A percentile compares a stretch with the other conserved stretches of the same genome.
phyloP scores from a whole-genome alignment of 208 protist genomes.

The Leishmania mexicana region DNA sequence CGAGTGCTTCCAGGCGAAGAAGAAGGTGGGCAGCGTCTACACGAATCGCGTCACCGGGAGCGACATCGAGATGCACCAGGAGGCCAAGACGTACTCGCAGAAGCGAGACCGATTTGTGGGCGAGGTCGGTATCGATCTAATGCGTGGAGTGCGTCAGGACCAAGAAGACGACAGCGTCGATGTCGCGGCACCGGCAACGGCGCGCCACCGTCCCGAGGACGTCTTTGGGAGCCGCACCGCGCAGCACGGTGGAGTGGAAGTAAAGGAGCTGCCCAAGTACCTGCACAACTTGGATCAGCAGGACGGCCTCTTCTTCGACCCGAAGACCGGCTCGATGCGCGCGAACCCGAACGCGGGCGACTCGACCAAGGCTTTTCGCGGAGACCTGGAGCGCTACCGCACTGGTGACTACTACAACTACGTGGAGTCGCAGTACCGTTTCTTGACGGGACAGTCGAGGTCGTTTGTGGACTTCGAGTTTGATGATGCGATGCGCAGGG shows the following conservation, averaged over 20 bases:
- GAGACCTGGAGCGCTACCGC: slow-evolving; percentile 78
- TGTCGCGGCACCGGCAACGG: neutral
- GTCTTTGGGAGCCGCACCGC: slow-evolving; percentile 60
- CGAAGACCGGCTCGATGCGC: slow-evolving; percentile 87
- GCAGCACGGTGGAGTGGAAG: slow-evolving; percentile 73
- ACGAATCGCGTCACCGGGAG: slow-evolving; percentile 64
- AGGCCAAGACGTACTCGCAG: slow-evolving; percentile 50
- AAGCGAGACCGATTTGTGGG: slow-evolving; percentile 80
- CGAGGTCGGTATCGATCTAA: slow-evolving; percentile 64
- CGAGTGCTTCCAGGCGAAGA: slow-evolving; percentile 94
- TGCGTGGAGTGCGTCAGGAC: slow-evolving; percentile 35
- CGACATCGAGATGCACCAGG: slow-evolving; percentile 39
- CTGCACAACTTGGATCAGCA: slow-evolving; percentile 78
- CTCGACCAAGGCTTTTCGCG: slow-evolving; percentile 65
- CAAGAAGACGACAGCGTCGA: slow-evolving; percentile 14
- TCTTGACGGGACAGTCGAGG: slow-evolving; percentile 73
- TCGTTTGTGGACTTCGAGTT: slow-evolving; percentile 88
- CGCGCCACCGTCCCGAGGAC: slow-evolving; percentile 28
- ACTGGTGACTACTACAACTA: slow-evolving; percentile 80
- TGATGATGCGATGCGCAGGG: slow-evolving; percentile 51
- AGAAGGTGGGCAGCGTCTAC: slow-evolving; percentile 76
- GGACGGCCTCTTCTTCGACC: slow-evolving; percentile 77
- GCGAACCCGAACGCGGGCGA: slow-evolving; percentile 83
- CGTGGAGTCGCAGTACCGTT: slow-evolving; percentile 81
- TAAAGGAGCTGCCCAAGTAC: slow-evolving; percentile 87